Conservation (phyloP, 164 flowering plant species). For the Berberis vulgaris region DNA sequence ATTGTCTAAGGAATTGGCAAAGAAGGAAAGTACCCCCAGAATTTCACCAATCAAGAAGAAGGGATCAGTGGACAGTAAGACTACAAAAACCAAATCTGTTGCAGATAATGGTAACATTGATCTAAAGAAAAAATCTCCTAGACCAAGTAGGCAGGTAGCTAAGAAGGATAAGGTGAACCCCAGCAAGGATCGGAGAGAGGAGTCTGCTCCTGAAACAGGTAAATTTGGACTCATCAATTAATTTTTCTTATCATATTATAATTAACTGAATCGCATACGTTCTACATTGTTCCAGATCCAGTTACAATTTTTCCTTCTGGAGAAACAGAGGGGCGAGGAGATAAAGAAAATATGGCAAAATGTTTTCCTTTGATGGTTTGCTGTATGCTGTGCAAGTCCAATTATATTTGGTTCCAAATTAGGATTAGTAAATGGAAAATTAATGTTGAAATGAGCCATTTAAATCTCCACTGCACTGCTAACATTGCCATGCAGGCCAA, state of each 20-base stretch:
- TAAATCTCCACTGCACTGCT: too few species aligned
- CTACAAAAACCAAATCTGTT: slow-evolving; percentile 26
- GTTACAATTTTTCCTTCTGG: slow-evolving; percentile 12
- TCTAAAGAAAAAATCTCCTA: slow-evolving; percentile 36
- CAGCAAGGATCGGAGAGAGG: slow-evolving; percentile 27
- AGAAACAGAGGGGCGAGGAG: slow-evolving; percentile 27
- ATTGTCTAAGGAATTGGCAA: slow-evolving; percentile 17
- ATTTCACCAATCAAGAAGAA: slow-evolving; percentile 15
- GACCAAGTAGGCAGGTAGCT: slow-evolving; percentile 28
- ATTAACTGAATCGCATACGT: neutral
- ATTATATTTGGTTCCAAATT: too few species aligned
- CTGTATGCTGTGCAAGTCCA: neutral
- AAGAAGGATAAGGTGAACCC: slow-evolving; percentile 23
- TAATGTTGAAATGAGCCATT: too few species aligned
- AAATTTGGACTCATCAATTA: neutral
- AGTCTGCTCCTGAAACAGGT: slow-evolving; percentile 38
- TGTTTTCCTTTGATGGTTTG: neutral
- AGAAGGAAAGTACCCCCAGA: slow-evolving; percentile 23
- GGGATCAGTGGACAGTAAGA: slow-evolving; percentile 14
- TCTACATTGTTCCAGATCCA: slow-evolving; percentile 14
- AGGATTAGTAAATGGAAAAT: too few species aligned
- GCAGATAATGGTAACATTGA: slow-evolving; percentile 18
- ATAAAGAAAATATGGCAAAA: slow-evolving; percentile 74
- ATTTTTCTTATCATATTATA: neutral
- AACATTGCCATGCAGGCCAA: too few species aligned